These are phyloP conservation scores for Globisporangium camurandrum DNA, from an alignment of 352 stramenopile genomes.

Conservation along the genomic window DNA sequence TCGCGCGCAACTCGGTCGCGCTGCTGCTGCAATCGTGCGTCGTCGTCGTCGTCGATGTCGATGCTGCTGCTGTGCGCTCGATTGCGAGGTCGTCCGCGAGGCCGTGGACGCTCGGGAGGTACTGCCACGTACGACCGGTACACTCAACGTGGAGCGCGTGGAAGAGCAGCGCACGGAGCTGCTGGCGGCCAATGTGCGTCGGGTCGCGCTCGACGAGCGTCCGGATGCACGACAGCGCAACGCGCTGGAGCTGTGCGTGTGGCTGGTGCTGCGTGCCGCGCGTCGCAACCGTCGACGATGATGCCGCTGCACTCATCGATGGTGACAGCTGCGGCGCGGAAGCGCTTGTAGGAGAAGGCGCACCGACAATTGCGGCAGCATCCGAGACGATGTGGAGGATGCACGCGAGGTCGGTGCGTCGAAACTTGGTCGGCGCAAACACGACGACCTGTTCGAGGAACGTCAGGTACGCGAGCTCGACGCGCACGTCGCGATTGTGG, in stretches of 20 bases:
- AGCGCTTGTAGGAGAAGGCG: too few species aligned
- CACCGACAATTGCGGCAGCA: slow-evolving; percentile 1
- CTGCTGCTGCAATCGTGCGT: slow-evolving; percentile 22
- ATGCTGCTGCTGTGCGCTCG: too few species aligned
- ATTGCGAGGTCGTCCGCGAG: slow-evolving; percentile 66
- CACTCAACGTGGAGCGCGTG: slow-evolving; percentile 69
- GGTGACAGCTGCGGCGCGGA: slow-evolving; percentile 9
- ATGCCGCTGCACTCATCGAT: too few species aligned
- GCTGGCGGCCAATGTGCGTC: slow-evolving; percentile 44
- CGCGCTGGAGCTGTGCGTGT: slow-evolving; percentile 59
- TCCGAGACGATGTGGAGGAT: slow-evolving; percentile 58
- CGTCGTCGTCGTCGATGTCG: neutral
- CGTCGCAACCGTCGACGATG: slow-evolving; percentile 16
- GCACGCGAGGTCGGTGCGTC: slow-evolving; percentile 41
- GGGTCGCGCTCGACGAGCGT: slow-evolving; percentile 76
- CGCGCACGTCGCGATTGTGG: slow-evolving; percentile 50
- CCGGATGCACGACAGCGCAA: slow-evolving; percentile 65
- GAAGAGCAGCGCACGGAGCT: slow-evolving; percentile 67
- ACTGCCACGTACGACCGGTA: slow-evolving; percentile 48
- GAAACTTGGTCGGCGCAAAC: slow-evolving; percentile 61
- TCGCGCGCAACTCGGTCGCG: slow-evolving; percentile 39
- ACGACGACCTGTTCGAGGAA: slow-evolving; percentile 82
- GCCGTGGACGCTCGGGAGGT: slow-evolving; percentile 53
- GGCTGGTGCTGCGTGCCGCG: slow-evolving; percentile 18
- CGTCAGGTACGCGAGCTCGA: slow-evolving; percentile 73